A percentile compares a stretch with the other conserved stretches of the same genome.
Evolutionary conservation across 2,329 filamentous ascomycete genomes (phyloP).

Genomic region (Nothomitra cinnamomea): DNA sequence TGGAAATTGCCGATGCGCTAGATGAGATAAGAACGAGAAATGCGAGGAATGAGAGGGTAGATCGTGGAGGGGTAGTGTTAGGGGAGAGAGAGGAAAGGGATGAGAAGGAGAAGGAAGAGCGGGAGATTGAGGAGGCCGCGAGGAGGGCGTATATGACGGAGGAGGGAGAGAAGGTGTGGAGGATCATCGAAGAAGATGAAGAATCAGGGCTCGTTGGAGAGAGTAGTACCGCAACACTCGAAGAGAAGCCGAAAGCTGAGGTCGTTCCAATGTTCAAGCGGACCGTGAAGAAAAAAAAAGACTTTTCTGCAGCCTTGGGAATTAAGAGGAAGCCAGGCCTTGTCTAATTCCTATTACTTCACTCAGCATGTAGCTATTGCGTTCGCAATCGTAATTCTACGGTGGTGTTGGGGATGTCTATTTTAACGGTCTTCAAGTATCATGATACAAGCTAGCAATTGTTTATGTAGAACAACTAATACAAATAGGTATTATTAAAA

Average conservation of each 20-base stretch:
- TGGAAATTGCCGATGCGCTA: slow-evolving; percentile 88
- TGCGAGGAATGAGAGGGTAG: slow-evolving; percentile 65
- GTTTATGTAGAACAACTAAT: too few species aligned
- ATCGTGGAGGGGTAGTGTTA: slow-evolving; percentile 45
- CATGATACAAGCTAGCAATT: too few species aligned
- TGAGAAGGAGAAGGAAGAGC: slow-evolving; percentile 49
- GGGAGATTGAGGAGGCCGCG: slow-evolving; percentile 71
- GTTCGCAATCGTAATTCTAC: too few species aligned
- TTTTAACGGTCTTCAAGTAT: too few species aligned
- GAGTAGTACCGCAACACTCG: slow-evolving; percentile 9
- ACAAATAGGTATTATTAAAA: too few species aligned
- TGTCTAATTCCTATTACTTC: slow-evolving; percentile 22
- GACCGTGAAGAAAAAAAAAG: slow-evolving; percentile 74
- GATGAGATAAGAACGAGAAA: slow-evolving; percentile 91
- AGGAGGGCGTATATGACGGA: slow-evolving; percentile 56
- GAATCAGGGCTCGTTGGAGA: slow-evolving; percentile 9
- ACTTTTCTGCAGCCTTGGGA: slow-evolving; percentile 54
- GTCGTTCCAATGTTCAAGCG: slow-evolving; percentile 52
- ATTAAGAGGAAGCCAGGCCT: slow-evolving; percentile 69
- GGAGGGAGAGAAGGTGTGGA: slow-evolving; percentile 35
- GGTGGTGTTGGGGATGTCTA: too few species aligned
- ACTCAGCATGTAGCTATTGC: too few species aligned
- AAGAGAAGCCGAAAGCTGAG: slow-evolving; percentile 19
- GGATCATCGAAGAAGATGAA: slow-evolving; percentile 22
- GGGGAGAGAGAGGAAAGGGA: slow-evolving; percentile 40